Evolutionary conservation across 495 filamentous ascomycete genomes (phyloP), one percentile per base, ranked within the genome.

Genomic region (Cercophora sp.): DNA sequence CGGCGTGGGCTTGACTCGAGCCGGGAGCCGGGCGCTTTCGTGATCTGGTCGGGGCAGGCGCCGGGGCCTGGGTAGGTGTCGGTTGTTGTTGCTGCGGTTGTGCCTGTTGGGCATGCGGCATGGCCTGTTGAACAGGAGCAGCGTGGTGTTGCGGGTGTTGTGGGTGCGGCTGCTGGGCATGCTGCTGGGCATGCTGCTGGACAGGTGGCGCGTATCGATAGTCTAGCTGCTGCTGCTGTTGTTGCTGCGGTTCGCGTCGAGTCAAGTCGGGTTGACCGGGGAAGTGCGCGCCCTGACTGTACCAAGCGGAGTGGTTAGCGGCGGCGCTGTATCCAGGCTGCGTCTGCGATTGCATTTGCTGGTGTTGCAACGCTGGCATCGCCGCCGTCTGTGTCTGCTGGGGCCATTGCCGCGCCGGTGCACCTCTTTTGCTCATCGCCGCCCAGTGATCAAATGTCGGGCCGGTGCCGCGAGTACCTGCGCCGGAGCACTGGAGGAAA

Each of bases 221-320:
- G 13, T 13, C 13, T 9, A 32, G 48, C 11, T 32, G 42, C 32
- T 53, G 61, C 39, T 61, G 66, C n/a, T 67, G 60, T 35, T 60
- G 56, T 39, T 55, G 68, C 42, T 56, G 69, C 39, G 72, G 70
- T 48, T 70, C 71, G 46, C 72, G 67, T 42, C 72, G 71, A 52
- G 63, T 60, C 68, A 75, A 64, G 52, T 75, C 69, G 55, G 65
- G 58, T 56, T 70, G 70, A 23, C 68, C 69, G 52, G 67, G 61
- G 47, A 68, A 58, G 25, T 54, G 54, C 24, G 57, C n/a, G n/a
- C n/a, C 23, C 23, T 52, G 51, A 40, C 59, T 70, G 59, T 70
- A 64, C 61, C 61, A 66, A 40, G 47, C 35, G 15, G 40, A 9
- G 32, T 60, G 63, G 59, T 71, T 67, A 71, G 69, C 59, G 55